Evolutionary conservation across 2,329 filamentous ascomycete species (phyloP).

Genomic region (Nannizzia gypsea): DNA sequence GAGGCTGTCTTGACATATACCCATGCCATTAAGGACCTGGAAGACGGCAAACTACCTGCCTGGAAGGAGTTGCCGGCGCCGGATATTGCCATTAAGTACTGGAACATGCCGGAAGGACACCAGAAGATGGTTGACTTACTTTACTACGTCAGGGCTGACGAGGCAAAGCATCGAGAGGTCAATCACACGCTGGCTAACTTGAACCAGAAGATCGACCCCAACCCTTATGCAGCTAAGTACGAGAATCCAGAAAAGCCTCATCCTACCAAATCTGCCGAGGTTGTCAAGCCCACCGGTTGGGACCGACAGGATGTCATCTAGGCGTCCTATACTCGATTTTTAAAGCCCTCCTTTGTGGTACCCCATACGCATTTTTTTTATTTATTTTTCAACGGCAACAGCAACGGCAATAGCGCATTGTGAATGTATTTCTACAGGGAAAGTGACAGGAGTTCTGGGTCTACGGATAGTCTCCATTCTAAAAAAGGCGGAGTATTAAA

Average conservation of each 20-base stretch:
- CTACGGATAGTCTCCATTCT: neutral
- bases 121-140: conserved; percentile 77
- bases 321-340: conserved; percentile 9
- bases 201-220: conserved; percentile 73
- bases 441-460: neutral
- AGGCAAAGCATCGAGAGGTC: conserved; percentile 82
- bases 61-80: conserved; percentile 73
- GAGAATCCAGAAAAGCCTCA: conserved; percentile 56
- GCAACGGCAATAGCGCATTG: neutral
- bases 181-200: conserved; percentile 92
- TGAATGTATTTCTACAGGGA: neutral
- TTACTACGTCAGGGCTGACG: conserved; percentile 79
- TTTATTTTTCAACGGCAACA: neutral
- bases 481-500: neutral
- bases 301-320: conserved; percentile 67
- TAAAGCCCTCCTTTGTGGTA: neutral
- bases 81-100: conserved; percentile 82
- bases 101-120: conserved; percentile 79
- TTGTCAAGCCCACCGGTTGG: conserved; percentile 61
- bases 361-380: neutral
- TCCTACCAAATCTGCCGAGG: conserved; percentile 55
- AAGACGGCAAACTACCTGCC: conserved; percentile 66
- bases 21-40: conserved; percentile 73
- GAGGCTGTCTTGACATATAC: conserved; percentile 96
- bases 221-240: conserved; percentile 80